Evolutionary conservation across 2,329 filamentous ascomycete species (phyloP).

Genomic region (Clonostachys chloroleuca): DNA sequence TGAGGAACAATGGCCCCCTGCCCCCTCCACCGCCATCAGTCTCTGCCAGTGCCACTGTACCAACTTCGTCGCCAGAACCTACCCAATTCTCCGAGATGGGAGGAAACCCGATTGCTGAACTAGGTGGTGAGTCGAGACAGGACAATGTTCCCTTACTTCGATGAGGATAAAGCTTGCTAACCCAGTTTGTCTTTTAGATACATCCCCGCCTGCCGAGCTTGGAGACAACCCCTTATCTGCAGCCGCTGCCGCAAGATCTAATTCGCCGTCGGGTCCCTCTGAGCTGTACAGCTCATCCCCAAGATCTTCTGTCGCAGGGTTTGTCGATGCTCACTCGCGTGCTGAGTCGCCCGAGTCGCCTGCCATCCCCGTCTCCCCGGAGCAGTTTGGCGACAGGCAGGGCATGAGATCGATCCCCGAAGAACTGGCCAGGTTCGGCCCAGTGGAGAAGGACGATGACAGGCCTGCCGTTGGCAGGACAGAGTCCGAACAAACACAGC

Average conservation of each 20-base stretch:
- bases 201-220: slow-evolving; percentile 37
- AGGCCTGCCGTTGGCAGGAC: background rate
- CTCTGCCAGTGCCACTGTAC: slow-evolving; percentile 7
- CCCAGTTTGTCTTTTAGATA: slow-evolving; percentile 23
- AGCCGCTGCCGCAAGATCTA: slow-evolving; percentile 28
- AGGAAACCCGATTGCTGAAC: slow-evolving; percentile 37
- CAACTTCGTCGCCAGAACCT: slow-evolving; percentile 3
- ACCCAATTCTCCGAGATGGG: slow-evolving; percentile 30
- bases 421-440: background rate
- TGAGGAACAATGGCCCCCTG: slow-evolving; percentile 6
- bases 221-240: slow-evolving; percentile 34
- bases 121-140: slow-evolving; percentile 31
- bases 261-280: slow-evolving; percentile 11
- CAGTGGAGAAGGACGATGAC: background rate
- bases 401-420: slow-evolving; percentile 4
- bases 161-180: too few relatives aligned
- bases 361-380: background rate
- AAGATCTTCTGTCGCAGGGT: slow-evolving; percentile 9
- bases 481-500: slow-evolving; percentile 1
- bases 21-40: background rate
- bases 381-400: background rate
- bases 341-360: slow-evolving; percentile 14
- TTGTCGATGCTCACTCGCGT: slow-evolving; percentile 13
- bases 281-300: slow-evolving; percentile 7
- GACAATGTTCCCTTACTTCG: too few relatives aligned